phyloP scores from a whole-genome alignment of 2,329 filamentous ascomycete genomes.

The Emmonsia crescens region DNA sequence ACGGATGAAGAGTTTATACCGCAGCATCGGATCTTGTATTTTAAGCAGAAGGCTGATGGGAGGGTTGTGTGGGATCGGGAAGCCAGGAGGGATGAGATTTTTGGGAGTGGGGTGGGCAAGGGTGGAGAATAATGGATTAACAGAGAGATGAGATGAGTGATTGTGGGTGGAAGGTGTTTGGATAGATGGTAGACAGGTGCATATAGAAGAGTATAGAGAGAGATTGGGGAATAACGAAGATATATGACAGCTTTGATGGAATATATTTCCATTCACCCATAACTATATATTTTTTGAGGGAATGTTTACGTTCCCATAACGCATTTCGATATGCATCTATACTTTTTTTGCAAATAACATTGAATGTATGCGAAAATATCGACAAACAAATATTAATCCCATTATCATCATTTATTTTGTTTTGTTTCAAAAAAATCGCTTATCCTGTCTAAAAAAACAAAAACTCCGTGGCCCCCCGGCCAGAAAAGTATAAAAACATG shows the following conservation, averaged over 20 bases:
- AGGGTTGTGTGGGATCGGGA: constrained; percentile 43
- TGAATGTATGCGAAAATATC: background rate
- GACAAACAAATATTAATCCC: background rate
- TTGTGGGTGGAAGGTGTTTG: background rate
- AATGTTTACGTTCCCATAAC: background rate
- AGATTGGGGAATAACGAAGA: background rate
- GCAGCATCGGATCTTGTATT: constrained; percentile 43
- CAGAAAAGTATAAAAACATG: background rate
- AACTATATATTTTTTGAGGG: background rate
- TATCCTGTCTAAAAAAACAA: background rate
- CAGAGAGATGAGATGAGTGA: background rate
- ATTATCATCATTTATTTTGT: background rate
- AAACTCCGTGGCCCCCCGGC: background rate
- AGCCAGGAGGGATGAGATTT: constrained; percentile 38
- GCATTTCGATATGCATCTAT: background rate
- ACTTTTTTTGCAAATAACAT: background rate
- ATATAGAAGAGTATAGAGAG: background rate
- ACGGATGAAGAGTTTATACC: constrained; percentile 49
- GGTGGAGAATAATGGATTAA: background rate
- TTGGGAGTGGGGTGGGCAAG: constrained; percentile 30
- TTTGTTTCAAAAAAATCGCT: background rate
- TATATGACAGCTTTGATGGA: background rate
- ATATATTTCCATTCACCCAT: background rate
- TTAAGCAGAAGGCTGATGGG: constrained; percentile 31
- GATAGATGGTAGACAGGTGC: background rate